A percentile compares a stretch with the other conserved stretches of the same genome.
phyloP scores from a whole-genome alignment of 176 grass and related monocot species.

The Dactylis glomerata region DNA sequence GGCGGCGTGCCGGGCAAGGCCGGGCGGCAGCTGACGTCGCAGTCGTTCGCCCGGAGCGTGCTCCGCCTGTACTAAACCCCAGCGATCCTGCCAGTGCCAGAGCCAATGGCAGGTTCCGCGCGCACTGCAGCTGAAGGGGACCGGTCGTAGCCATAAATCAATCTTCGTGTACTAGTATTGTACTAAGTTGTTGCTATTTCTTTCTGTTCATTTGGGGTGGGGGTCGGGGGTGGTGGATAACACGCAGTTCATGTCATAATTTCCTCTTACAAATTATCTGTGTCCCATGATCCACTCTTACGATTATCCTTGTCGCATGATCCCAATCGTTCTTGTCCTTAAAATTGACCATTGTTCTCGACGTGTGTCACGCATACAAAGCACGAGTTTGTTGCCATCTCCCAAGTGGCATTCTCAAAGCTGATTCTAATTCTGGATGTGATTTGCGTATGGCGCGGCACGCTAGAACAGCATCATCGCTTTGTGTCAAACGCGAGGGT shows the following conservation, averaged over 20 bases:
- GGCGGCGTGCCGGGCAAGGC: slow-evolving; percentile 49
- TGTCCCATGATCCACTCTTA: slow-evolving; percentile 7
- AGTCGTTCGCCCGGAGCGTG: slow-evolving; percentile 75
- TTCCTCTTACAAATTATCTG: slow-evolving; percentile 10
- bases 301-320: not conserved
- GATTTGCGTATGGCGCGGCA: not conserved
- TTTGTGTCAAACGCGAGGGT: slow-evolving; percentile 41
- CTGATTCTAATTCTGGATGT: not conserved
- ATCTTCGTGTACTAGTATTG: slow-evolving; percentile 32
- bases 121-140: not conserved
- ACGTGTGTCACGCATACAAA: not conserved
- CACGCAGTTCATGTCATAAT: slow-evolving; percentile 40
- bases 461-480: slow-evolving; percentile 19
- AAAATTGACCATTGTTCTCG: not conserved
- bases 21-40: slow-evolving; percentile 59
- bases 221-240: slow-evolving; percentile 37
- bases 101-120: not conserved
- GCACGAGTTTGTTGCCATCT: not conserved
- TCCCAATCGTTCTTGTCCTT: not conserved
- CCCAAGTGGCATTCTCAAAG: not conserved
- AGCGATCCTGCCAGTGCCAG: not conserved
- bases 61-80: slow-evolving; percentile 63
- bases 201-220: slow-evolving; percentile 36
- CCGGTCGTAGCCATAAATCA: slow-evolving; percentile 28
- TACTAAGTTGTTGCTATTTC: slow-evolving; percentile 23